Percentiles rank a stretch among this genome's conserved stretches.
phyloP scores from a whole-genome alignment of 352 stramenopile species.

The Phytopythium ostracodes region DNA sequence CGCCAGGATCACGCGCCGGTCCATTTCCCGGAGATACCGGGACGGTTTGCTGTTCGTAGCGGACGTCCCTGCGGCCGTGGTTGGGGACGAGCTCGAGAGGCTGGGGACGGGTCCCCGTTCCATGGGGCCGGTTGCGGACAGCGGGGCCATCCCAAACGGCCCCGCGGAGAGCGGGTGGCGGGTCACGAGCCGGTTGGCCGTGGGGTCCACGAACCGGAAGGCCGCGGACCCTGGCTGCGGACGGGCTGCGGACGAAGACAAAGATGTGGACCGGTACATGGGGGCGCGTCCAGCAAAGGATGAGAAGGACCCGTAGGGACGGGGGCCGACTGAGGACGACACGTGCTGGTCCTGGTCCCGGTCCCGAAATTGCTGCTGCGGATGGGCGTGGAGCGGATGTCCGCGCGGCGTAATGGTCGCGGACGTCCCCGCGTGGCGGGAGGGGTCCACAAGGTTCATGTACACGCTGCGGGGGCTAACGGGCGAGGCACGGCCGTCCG shows the following conservation, averaged over 20 bases:
- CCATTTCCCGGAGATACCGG: conserved; percentile 58
- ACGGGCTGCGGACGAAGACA: background rate
- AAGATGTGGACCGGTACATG: background rate
- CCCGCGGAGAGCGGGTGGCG: background rate
- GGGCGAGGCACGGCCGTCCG: background rate
- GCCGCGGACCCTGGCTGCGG: background rate
- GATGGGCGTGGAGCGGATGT: background rate
- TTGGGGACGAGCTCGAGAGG: background rate
- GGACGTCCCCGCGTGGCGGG: background rate
- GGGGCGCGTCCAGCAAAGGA: background rate
- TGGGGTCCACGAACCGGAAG: background rate
- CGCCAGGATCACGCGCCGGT: conserved; percentile 47
- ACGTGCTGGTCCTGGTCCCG: background rate
- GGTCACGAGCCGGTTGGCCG: background rate
- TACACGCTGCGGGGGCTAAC: conserved; percentile 1
- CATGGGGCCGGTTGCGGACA: too few relatives aligned
- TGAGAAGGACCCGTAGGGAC: background rate
- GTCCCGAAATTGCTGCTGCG: too few relatives aligned
- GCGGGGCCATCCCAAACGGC: background rate
- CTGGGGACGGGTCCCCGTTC: too few relatives aligned
- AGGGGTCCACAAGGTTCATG: background rate
- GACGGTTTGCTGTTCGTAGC: conserved; percentile 26
- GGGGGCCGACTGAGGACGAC: background rate
- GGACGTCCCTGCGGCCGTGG: too few relatives aligned
- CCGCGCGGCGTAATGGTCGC: conserved; percentile 2